phyloP scores from a whole-genome alignment of 2,329 filamentous ascomycete genomes.

The Monosporascus sp. region DNA sequence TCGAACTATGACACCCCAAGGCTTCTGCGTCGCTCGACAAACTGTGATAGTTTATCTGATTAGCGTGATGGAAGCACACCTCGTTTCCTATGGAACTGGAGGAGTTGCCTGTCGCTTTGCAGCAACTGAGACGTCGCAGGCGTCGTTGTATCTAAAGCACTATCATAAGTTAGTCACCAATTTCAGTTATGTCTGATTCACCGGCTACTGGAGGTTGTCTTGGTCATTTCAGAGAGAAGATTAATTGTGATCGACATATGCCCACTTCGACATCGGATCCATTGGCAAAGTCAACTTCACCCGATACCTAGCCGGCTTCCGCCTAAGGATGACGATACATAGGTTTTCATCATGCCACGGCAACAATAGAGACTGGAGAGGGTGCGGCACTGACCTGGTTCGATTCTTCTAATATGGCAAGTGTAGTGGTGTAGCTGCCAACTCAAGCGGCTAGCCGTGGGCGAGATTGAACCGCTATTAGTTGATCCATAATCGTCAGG shows the following conservation, averaged over 20 bases:
- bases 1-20: too few species aligned
- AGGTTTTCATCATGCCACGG: constrained; percentile 71
- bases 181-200: too few species aligned
- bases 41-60: too few species aligned
- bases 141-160: too few species aligned
- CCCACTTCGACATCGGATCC: constrained; percentile 20
- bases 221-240: constrained; percentile 49
- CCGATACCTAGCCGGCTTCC: constrained; percentile 47
- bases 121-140: too few species aligned
- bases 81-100: too few species aligned
- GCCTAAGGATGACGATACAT: constrained; percentile 98
- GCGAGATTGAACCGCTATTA: background rate
- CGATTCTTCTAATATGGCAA: background rate
- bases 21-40: too few species aligned
- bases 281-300: constrained; percentile 25
- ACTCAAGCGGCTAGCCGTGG: background rate
- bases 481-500: background rate
- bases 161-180: too few species aligned
- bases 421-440: background rate
- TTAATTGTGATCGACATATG: constrained; percentile 42
- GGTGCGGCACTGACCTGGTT: constrained; percentile 18
- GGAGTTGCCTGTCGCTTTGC: too few species aligned
- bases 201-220: too few species aligned
- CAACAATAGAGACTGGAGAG: background rate
- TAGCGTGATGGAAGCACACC: too few species aligned